These are phyloP conservation scores for Fusarium falciforme DNA, from an alignment of 2,329 filamentous ascomycete species.

Conservation along the genomic window DNA sequence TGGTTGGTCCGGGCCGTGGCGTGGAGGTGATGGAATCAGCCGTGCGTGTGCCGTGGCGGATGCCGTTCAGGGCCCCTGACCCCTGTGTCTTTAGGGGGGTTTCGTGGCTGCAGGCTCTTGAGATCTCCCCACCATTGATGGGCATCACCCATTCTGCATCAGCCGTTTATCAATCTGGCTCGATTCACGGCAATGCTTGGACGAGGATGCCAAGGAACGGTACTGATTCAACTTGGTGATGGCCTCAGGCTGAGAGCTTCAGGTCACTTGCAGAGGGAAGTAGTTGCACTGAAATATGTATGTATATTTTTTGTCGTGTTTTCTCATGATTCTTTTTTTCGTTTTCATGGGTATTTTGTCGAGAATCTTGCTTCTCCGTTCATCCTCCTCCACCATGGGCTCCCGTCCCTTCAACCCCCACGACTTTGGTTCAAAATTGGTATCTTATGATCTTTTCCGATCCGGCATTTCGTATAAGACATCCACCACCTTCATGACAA, in stretches of 20 bases:
- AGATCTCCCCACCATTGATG: slow-evolving; percentile 11
- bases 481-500: slow-evolving; percentile 20
- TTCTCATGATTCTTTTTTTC: slow-evolving; percentile 9
- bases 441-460: slow-evolving; percentile 26
- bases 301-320: slow-evolving; percentile 4
- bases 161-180: neutral
- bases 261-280: neutral
- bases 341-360: slow-evolving; percentile 2
- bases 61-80: slow-evolving; percentile 11
- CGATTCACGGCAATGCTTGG: neutral
- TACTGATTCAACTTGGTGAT: neutral
- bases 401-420: slow-evolving; percentile 13
- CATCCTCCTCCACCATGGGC: neutral
- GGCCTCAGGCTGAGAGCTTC: neutral
- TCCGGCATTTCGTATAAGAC: slow-evolving; percentile 20
- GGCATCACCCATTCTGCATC: neutral
- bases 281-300: neutral
- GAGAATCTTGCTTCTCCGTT: slow-evolving; percentile 4
- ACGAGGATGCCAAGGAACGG: neutral
- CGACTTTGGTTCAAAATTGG: slow-evolving; percentile 3
- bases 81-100: slow-evolving; percentile 26
- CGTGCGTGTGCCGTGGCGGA: slow-evolving; percentile 10
- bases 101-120: slow-evolving; percentile 20
- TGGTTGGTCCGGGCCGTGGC: slow-evolving; percentile 6
- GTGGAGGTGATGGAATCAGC: slow-evolving; percentile 6